Evolutionary conservation across 2,329 filamentous ascomycete species (phyloP).

Genomic region (Fusarium sp.): DNA sequence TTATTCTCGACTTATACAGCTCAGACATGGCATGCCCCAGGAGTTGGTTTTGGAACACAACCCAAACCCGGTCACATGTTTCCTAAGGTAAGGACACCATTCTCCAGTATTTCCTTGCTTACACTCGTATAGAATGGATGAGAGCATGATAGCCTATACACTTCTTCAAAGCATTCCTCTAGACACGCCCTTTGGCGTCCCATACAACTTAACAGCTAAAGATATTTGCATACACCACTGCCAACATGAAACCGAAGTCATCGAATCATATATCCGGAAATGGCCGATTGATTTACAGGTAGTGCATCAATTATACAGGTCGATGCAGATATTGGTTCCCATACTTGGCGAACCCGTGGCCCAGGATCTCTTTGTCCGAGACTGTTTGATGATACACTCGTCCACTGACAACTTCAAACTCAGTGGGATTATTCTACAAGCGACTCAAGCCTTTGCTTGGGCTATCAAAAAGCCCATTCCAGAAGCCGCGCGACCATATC

Average conservation of each 20-base stretch:
- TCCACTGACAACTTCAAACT: background rate
- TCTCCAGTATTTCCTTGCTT: rapidly evolving
- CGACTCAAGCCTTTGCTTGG: background rate
- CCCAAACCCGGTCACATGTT: background rate
- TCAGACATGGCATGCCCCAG: background rate
- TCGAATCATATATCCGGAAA: background rate
- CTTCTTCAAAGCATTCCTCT: background rate
- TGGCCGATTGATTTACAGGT: background rate
- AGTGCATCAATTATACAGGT: background rate
- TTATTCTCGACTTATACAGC: background rate
- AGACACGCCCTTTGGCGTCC: background rate
- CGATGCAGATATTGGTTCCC: background rate
- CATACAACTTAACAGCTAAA: background rate
- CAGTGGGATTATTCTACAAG: background rate
- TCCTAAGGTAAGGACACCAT: background rate
- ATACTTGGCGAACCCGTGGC: background rate
- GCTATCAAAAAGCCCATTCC: background rate
- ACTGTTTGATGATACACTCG: background rate
- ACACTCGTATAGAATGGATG: background rate
- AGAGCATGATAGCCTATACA: background rate
- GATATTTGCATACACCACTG: background rate
- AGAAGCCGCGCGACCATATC: background rate
- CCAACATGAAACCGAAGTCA: background rate
- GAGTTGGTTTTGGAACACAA: background rate
- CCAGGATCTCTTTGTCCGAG: background rate